These are phyloP conservation scores for Aspergillus sp. DNA, from an alignment of 2,329 filamentous ascomycete species.

Conservation along the genomic window DNA sequence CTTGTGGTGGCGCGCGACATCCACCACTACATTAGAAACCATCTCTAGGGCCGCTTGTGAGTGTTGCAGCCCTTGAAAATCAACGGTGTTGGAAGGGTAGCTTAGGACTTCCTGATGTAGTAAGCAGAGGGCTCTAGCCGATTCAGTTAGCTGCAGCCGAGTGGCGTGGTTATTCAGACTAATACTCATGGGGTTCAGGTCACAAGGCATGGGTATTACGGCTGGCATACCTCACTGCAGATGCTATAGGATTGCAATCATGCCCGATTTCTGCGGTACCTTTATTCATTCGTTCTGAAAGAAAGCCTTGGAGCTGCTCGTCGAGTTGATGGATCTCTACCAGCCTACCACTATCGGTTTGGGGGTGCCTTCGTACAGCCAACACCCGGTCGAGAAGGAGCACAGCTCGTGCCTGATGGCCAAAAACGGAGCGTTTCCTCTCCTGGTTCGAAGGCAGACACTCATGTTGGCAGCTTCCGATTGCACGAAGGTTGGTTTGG, in stretches of 20 bases:
- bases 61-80: background rate
- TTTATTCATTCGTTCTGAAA: background rate
- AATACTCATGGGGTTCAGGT: background rate
- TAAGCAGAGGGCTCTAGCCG: background rate
- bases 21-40: background rate
- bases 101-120: background rate
- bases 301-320: background rate
- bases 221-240: background rate
- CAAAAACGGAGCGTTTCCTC: background rate
- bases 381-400: background rate
- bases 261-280: background rate
- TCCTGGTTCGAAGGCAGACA: background rate
- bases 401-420: background rate
- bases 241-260: background rate
- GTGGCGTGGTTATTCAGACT: background rate
- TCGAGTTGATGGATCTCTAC: background rate
- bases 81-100: background rate
- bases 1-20: background rate
- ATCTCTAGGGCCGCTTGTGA: background rate
- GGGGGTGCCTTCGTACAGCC: background rate
- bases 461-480: background rate
- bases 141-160: background rate
- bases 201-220: background rate
- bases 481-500: background rate
- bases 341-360: background rate